phyloP scores from a whole-genome alignment of 176 grass and related monocot genomes.

The barley (Hordeum vulgare) region MorexV3_pseudomolecules_assembly NC_058524.1:531604044-531604543 shows the following conservation, averaged over 20 bases:
- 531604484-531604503: conserved; percentile 92
- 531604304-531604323: neutral
- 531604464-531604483: conserved; percentile 97
- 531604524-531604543: conserved; percentile 83
- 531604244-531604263: neutral
- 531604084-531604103: neutral
- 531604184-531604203: conserved; percentile 97
- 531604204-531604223: conserved; percentile 96
- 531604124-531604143: conserved; percentile 28
- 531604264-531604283: neutral
- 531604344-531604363: conserved; percentile 98
- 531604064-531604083: neutral
- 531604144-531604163: conserved; percentile 80
- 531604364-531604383: conserved; percentile 88
- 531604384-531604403: conserved; percentile 82
- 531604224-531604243: conserved; percentile 93
- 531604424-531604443: conserved; percentile 98
- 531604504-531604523: conserved; percentile 99
- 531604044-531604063: neutral
- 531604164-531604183: conserved; percentile 93
- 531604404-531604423: conserved; percentile 92
- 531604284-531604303: neutral
- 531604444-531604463: conserved; percentile 95
- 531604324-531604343: conserved; percentile 75
- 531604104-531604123: neutral